phyloP scores from a whole-genome alignment of 1,284 basidiomycete species.

The Cryptococcus jaspeensis region DNA sequence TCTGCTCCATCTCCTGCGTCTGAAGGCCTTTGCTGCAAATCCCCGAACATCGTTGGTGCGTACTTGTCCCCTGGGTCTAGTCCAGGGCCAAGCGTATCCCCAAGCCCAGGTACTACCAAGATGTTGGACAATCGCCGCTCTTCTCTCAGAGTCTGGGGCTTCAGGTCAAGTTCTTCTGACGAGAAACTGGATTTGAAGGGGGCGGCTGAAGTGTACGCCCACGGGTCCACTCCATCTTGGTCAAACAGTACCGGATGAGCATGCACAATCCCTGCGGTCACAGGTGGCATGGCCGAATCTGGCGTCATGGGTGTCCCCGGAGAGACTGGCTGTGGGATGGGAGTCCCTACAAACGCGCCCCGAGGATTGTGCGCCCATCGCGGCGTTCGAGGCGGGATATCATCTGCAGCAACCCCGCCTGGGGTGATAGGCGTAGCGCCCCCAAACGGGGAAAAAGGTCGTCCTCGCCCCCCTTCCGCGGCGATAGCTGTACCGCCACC shows the following conservation, averaged over 20 bases:
- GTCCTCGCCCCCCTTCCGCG: neutral
- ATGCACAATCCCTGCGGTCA: neutral
- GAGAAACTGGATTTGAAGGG: constrained; percentile 7
- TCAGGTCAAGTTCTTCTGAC: constrained; percentile 1
- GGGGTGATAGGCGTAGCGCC: constrained; percentile 2
- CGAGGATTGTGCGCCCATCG: too few species aligned
- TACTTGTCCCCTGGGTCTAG: constrained; percentile 7
- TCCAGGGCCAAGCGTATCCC: constrained; percentile 3
- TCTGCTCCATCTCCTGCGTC: neutral
- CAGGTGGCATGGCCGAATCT: neutral
- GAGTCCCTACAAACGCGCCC: too few species aligned
- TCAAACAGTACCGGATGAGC: neutral
- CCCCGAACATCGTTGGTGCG: constrained; percentile 11
- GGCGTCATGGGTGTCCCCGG: neutral
- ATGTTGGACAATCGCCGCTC: constrained; percentile 6
- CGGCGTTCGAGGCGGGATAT: neutral
- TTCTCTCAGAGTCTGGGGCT: neutral
- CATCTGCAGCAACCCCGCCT: neutral
- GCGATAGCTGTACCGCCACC: neutral
- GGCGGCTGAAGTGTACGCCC: constrained; percentile 8
- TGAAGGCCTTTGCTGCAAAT: neutral
- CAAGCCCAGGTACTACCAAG: constrained; percentile 6
- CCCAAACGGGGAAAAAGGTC: neutral
- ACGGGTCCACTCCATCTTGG: constrained; percentile 3
- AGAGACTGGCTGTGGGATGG: too few species aligned